Percentiles rank a stretch among this genome's conserved stretches.
These are phyloP conservation scores for Leccinum griseonigrum DNA, from an alignment of 1,284 basidiomycete genomes.

Conservation along the genomic window DNA sequence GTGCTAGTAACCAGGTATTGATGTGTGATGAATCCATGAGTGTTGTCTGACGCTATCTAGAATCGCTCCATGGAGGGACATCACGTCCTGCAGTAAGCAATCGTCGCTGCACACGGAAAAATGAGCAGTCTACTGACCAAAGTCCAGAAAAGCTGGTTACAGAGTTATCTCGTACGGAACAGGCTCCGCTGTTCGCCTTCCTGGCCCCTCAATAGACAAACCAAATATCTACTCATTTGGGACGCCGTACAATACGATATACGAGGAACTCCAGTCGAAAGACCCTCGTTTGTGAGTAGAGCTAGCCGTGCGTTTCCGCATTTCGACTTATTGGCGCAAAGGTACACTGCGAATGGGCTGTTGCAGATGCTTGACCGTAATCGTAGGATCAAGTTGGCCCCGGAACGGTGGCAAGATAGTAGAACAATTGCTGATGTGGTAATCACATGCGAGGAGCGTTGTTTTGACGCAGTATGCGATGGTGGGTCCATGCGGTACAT, in stretches of 20 bases:
- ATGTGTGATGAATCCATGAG: not conserved
- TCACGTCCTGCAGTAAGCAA: constrained; percentile 79
- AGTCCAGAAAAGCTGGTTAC: constrained; percentile 77
- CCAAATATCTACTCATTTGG: constrained; percentile 98
- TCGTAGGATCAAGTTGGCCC: constrained; percentile 87
- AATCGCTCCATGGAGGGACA: constrained; percentile 99
- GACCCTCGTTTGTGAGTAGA: constrained; percentile 77
- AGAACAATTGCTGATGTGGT: constrained; percentile 89
- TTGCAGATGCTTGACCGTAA: constrained; percentile 98
- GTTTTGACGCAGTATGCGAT: constrained; percentile 98
- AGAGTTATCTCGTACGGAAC: constrained; percentile 94
- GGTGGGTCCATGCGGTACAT: constrained; percentile 51
- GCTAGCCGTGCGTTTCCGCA: not conserved
- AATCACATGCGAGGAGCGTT: constrained; percentile 98
- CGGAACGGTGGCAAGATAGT: constrained; percentile 96
- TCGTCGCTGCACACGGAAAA: not conserved
- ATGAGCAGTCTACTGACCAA: constrained; percentile 9
- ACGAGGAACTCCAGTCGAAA: constrained; percentile 86
- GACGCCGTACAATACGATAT: constrained; percentile 97
- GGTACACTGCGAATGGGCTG: constrained; percentile 96
- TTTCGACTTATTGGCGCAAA: constrained; percentile 33
- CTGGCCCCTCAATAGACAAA: constrained; percentile 95
- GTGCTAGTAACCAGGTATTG: constrained; percentile 93
- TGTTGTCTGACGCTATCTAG: constrained; percentile 43
- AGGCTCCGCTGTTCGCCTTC: constrained; percentile 94